phyloP scores from a whole-genome alignment of 2,329 filamentous ascomycete species.

The Penicillium sp. region DNA sequence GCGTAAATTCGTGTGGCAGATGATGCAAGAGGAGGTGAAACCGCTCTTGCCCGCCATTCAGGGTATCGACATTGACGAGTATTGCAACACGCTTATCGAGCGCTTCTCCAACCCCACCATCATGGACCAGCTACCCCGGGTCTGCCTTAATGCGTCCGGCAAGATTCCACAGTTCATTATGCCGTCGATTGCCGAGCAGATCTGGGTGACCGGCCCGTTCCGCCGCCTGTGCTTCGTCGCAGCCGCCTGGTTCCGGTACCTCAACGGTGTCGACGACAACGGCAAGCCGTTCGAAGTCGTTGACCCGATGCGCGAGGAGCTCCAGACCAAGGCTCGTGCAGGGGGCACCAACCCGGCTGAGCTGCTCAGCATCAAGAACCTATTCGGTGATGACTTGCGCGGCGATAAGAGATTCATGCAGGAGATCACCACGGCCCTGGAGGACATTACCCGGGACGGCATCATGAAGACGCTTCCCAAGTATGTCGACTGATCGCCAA shows the following conservation, averaged over 20 bases:
- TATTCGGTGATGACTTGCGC: conserved; percentile 55
- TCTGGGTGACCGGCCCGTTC: conserved; percentile 46
- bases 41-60: conserved; percentile 52
- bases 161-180: conserved; percentile 52
- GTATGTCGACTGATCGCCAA: conserved; percentile 42
- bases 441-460: conserved; percentile 49
- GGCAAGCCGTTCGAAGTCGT: conserved; percentile 44
- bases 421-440: conserved; percentile 50
- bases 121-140: conserved; percentile 54
- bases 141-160: conserved; percentile 53
- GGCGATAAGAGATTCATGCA: conserved; percentile 49
- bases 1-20: conserved; percentile 51
- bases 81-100: conserved; percentile 54
- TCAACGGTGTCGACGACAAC: conserved; percentile 51
- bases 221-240: conserved; percentile 51
- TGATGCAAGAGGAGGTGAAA: conserved; percentile 58
- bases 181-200: conserved; percentile 41
- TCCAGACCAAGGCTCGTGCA: conserved; percentile 47
- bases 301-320: conserved; percentile 51
- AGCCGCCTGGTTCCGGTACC: conserved; percentile 53
- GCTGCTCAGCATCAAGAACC: conserved; percentile 47
- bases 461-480: conserved; percentile 52
- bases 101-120: conserved; percentile 58
- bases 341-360: conserved; percentile 45
- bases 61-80: conserved; percentile 53